phyloP scores from a whole-genome alignment of 2,329 filamentous ascomycete genomes.

The Claviceps sorghi region DNA sequence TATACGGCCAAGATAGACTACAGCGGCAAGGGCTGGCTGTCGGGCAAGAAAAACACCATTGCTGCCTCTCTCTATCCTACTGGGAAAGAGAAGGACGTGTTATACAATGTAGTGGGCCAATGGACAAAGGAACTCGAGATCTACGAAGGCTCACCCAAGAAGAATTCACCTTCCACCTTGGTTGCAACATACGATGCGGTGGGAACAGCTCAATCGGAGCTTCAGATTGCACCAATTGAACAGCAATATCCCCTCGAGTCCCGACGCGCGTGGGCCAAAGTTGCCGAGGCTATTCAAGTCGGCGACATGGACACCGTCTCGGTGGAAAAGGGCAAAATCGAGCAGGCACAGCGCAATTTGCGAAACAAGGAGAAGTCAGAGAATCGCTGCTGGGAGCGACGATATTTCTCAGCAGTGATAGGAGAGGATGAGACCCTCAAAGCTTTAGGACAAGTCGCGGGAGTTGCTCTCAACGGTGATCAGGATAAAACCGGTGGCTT shows the following conservation, averaged over 20 bases:
- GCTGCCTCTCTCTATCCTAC: constrained; percentile 58
- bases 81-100: constrained; percentile 54
- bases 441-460: constrained; percentile 29
- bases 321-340: constrained; percentile 73
- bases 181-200: constrained; percentile 48
- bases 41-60: constrained; percentile 90
- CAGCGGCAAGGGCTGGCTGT: constrained; percentile 84
- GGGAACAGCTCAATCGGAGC: constrained; percentile 44
- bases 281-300: constrained; percentile 63
- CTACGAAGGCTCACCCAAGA: constrained; percentile 46
- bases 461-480: constrained; percentile 36
- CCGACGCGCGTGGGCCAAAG: constrained; percentile 73
- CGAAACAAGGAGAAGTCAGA: constrained; percentile 63
- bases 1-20: constrained; percentile 87
- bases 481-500: constrained; percentile 46
- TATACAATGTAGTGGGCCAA: constrained; percentile 75
- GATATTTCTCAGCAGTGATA: constrained; percentile 56
- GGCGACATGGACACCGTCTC: constrained; percentile 75
- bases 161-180: constrained; percentile 31
- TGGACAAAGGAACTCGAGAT: constrained; percentile 79
- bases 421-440: constrained; percentile 30
- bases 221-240: constrained; percentile 57
- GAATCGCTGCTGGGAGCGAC: constrained; percentile 61
- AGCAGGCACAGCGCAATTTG: constrained; percentile 66
- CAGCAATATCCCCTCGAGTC: constrained; percentile 79